phyloP scores from a whole-genome alignment of 75 land plant species.

The Picea sitchensis region DNA sequence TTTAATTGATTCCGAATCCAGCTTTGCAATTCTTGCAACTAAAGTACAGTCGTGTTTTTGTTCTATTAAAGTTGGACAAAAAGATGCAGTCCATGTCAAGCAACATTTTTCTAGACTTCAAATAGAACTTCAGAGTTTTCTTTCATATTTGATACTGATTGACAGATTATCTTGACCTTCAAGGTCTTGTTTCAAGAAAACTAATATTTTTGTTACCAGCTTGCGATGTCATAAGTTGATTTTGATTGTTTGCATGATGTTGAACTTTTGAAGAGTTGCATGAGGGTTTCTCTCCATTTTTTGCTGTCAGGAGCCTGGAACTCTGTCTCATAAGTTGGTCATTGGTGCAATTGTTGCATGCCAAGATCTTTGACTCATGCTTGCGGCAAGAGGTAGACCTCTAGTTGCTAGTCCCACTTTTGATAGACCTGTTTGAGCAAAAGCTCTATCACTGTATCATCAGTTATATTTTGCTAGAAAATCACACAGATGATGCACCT shows the following conservation, averaged over 20 bases:
- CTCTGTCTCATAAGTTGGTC: not conserved
- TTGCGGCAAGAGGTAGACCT: conserved; percentile 8
- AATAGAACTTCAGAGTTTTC: conserved; percentile 1
- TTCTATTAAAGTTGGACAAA: not conserved
- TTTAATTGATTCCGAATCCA: not conserved
- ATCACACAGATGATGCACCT: not conserved
- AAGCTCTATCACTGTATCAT: not conserved
- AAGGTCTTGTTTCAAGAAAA: not conserved
- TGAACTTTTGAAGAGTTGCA: conserved; percentile 4
- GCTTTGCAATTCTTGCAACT: not conserved
- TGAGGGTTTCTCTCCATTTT: not conserved
- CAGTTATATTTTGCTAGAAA: not conserved
- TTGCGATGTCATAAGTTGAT: not conserved
- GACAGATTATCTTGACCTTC: not conserved
- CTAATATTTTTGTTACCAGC: not conserved
- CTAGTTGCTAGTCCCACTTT: not conserved
- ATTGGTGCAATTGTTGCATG: conserved; percentile 1
- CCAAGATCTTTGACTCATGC: not conserved
- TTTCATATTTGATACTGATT: not conserved
- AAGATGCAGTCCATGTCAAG: not conserved
- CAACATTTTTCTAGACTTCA: not conserved
- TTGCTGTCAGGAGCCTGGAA: conserved; percentile 6
- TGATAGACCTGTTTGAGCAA: conserved; percentile 2
- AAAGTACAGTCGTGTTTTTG: not conserved
- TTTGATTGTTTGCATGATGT: conserved; percentile 4